These are phyloP conservation scores for Kwoniella sp. DNA, from an alignment of 768 basidiomycete species.

Conservation along the genomic window DNA sequence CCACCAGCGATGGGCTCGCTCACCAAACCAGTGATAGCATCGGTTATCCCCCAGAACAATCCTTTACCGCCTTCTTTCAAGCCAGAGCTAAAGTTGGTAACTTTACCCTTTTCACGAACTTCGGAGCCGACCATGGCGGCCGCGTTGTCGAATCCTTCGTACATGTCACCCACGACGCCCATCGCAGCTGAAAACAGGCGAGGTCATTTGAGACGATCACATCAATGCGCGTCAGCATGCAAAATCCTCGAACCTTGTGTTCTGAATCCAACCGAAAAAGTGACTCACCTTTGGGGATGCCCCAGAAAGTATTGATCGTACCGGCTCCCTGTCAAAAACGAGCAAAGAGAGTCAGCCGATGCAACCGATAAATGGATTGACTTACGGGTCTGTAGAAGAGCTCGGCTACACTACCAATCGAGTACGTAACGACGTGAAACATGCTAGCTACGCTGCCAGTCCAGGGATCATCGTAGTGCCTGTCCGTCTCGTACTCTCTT, in stretches of 20 bases:
- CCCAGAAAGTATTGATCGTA: slow-evolving; percentile 59
- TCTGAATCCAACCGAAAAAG: too few relatives aligned
- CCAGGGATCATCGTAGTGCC: slow-evolving; percentile 60
- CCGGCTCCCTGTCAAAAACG: slow-evolving; percentile 56
- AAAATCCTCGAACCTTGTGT: too few relatives aligned
- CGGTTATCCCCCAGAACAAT: slow-evolving; percentile 50
- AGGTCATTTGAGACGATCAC: too few relatives aligned
- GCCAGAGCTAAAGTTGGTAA: slow-evolving; percentile 58
- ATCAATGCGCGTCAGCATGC: too few relatives aligned
- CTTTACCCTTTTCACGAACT: slow-evolving; percentile 29
- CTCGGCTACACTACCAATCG: slow-evolving; percentile 49
- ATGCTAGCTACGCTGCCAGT: slow-evolving; percentile 60
- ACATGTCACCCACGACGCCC: slow-evolving; percentile 52
- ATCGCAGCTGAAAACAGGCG: slow-evolving; percentile 19
- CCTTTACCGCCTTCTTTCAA: slow-evolving; percentile 60
- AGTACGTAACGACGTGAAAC: slow-evolving; percentile 60
- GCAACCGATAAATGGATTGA: neutral
- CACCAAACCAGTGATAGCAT: slow-evolving; percentile 56
- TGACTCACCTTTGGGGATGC: slow-evolving; percentile 60
- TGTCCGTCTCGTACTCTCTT: slow-evolving; percentile 58
- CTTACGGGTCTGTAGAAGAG: slow-evolving; percentile 1
- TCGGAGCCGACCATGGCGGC: slow-evolving; percentile 18
- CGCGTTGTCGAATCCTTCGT: slow-evolving; percentile 2
- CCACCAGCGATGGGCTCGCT: slow-evolving; percentile 54
- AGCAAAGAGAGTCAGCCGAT: neutral